A percentile compares a stretch with the other conserved stretches of the same genome.
These are phyloP conservation scores for Neospermospora avenae DNA, from an alignment of 2,329 filamentous ascomycete species.

Conservation along the genomic window DNA sequence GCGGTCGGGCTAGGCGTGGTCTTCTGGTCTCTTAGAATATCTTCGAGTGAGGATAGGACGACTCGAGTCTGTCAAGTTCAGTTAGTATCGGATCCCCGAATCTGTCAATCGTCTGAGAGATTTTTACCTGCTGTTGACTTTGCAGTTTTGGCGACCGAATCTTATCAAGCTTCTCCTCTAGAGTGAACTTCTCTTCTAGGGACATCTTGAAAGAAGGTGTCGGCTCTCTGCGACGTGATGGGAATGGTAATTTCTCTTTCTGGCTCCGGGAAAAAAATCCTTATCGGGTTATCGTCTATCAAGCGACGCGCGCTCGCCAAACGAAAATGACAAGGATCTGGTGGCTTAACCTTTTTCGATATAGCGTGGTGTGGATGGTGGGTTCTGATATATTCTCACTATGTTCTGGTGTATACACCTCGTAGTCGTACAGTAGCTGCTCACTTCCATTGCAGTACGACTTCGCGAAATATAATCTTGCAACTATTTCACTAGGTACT, in stretches of 20 bases:
- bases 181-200: slow-evolving; percentile 77
- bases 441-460: too few species aligned
- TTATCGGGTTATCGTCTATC: too few species aligned
- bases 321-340: too few species aligned
- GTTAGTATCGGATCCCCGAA: neutral
- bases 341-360: too few species aligned
- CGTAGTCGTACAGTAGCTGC: too few species aligned
- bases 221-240: slow-evolving; percentile 29
- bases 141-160: slow-evolving; percentile 96
- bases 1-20: slow-evolving; percentile 79
- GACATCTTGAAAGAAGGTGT: slow-evolving; percentile 44
- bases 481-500: too few species aligned
- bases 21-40: slow-evolving; percentile 86
- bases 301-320: too few species aligned
- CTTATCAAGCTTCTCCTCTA: slow-evolving; percentile 93
- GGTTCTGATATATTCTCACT: too few species aligned
- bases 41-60: slow-evolving; percentile 86
- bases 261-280: slow-evolving; percentile 4
- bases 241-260: slow-evolving; percentile 3
- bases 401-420: too few species aligned
- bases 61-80: slow-evolving; percentile 63
- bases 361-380: too few species aligned
- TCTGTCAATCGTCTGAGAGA: neutral
- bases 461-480: too few species aligned
- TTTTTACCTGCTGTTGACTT: slow-evolving; percentile 80